A percentile compares a stretch with the other conserved stretches of the same genome.
These are phyloP conservation scores for Auricularia sp. DNA, from an alignment of 768 basidiomycete species.

Conservation along the genomic window DNA sequence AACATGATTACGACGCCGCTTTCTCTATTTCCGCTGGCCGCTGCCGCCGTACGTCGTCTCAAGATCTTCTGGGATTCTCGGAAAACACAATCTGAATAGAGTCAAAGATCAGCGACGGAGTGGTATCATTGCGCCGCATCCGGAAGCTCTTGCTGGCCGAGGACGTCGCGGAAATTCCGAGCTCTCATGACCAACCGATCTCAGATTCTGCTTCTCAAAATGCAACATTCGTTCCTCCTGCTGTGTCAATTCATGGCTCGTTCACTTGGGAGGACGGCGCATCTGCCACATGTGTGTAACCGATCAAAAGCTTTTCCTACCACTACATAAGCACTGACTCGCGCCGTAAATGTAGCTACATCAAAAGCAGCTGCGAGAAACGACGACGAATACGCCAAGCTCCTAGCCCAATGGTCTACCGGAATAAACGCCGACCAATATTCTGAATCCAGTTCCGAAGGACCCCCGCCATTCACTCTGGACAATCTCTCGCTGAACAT, in stretches of 20 bases:
- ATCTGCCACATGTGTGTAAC: not conserved
- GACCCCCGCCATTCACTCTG: slow-evolving; percentile 16
- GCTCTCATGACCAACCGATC: slow-evolving; percentile 37
- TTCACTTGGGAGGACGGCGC: not conserved
- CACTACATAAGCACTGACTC: not conserved
- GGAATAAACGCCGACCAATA: not conserved
- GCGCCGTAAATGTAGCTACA: not conserved
- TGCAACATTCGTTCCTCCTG: not conserved
- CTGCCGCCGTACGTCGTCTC: slow-evolving; percentile 41
- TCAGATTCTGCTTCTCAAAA: not conserved
- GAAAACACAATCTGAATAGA: slow-evolving; percentile 27
- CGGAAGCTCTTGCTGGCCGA: slow-evolving; percentile 45
- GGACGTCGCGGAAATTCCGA: not conserved
- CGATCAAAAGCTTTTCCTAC: not conserved
- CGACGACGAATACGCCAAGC: not conserved
- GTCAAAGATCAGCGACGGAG: slow-evolving; percentile 21
- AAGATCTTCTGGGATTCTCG: slow-evolving; percentile 33
- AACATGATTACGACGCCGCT: slow-evolving; percentile 52
- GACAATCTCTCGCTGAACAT: slow-evolving; percentile 16
- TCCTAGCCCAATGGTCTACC: not conserved
- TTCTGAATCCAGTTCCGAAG: not conserved
- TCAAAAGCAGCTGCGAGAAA: not conserved
- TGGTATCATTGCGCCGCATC: slow-evolving; percentile 42
- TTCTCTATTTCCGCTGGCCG: slow-evolving; percentile 42
- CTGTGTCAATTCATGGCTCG: not conserved